phyloP scores from a whole-genome alignment of 1,284 basidiomycete genomes.

The Athelia sp. region DNA sequence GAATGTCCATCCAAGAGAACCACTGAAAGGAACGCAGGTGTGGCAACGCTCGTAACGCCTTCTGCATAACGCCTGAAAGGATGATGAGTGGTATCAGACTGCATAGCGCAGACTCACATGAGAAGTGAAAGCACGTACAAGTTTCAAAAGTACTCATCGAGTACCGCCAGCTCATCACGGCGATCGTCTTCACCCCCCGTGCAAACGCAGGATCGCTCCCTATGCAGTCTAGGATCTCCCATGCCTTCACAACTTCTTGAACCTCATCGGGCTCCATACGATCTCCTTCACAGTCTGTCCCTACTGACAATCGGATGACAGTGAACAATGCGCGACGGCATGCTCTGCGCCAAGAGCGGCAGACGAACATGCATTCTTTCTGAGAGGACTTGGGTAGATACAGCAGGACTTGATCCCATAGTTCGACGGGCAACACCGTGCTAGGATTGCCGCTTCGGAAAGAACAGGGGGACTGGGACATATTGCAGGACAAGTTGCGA shows the following conservation, averaged over 20 bases:
- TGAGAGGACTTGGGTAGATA: no score
- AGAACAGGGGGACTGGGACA: no score
- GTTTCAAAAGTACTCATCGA: not conserved
- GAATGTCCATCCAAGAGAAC: not conserved
- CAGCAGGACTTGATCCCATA: no score
- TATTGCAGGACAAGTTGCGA: no score
- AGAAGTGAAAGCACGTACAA: not conserved
- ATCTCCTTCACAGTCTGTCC: not conserved
- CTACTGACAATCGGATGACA: not conserved
- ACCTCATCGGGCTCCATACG: not conserved
- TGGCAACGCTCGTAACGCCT: not conserved
- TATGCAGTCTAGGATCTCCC: constrained; percentile 1
- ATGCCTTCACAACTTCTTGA: not conserved
- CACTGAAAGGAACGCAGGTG: constrained; percentile 1
- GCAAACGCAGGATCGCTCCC: not conserved
- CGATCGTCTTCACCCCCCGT: not conserved
- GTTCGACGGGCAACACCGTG: no score
- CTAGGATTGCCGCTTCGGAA: no score
- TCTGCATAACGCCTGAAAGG: not conserved
- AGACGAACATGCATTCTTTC: not conserved
- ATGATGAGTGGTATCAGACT: not conserved
- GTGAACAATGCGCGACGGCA: not conserved
- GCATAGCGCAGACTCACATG: not conserved
- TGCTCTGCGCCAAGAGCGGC: not conserved
- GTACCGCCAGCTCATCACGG: not conserved